Evolutionary conservation across 495 filamentous ascomycete genomes (phyloP).

Genomic region (Tetracladium marchalianum): DNA sequence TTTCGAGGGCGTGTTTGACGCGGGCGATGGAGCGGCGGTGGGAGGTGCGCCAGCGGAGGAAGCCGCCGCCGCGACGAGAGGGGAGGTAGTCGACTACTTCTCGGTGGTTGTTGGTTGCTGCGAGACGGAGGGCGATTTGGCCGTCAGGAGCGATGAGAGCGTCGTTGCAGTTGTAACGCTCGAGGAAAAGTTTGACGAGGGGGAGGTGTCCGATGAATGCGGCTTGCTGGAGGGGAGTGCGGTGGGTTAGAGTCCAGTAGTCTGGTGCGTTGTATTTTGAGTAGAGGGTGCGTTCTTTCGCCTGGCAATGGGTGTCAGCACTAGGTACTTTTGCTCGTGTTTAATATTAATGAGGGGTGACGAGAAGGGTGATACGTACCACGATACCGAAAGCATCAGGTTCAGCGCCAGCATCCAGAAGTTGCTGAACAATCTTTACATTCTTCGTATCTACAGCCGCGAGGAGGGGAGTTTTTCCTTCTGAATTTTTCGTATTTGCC

Average conservation of each 20-base stretch:
- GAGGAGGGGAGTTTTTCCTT: slow-evolving; percentile 2
- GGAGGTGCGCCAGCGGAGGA: slow-evolving; percentile 5
- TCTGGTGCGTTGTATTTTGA: too few species aligned
- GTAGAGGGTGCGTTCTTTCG: too few species aligned
- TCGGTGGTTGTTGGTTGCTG: slow-evolving; percentile 5
- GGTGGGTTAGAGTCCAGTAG: not conserved
- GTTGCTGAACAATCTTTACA: not conserved
- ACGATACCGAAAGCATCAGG: slow-evolving; percentile 1
- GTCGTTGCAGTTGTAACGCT: slow-evolving; percentile 7
- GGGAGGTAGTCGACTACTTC: slow-evolving; percentile 9
- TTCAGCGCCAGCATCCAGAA: slow-evolving; percentile 4
- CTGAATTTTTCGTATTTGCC: not conserved
- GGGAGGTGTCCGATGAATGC: slow-evolving; percentile 3
- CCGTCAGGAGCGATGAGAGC: slow-evolving; percentile 10
- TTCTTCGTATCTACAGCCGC: slow-evolving; percentile 1
- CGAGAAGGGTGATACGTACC: not conserved
- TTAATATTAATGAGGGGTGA: too few species aligned
- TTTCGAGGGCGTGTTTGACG: slow-evolving; percentile 10
- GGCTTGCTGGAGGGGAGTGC: slow-evolving; percentile 5
- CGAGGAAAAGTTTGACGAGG: slow-evolving; percentile 6
- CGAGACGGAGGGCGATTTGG: slow-evolving; percentile 8
- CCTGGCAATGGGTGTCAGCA: too few species aligned
- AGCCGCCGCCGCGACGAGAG: slow-evolving; percentile 5
- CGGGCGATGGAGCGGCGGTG: slow-evolving; percentile 14
- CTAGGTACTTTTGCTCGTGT: too few species aligned